These are phyloP conservation scores for Akanthomyces uredinophilus DNA, from an alignment of 2,329 filamentous ascomycete species.

Conservation along the genomic window DNA sequence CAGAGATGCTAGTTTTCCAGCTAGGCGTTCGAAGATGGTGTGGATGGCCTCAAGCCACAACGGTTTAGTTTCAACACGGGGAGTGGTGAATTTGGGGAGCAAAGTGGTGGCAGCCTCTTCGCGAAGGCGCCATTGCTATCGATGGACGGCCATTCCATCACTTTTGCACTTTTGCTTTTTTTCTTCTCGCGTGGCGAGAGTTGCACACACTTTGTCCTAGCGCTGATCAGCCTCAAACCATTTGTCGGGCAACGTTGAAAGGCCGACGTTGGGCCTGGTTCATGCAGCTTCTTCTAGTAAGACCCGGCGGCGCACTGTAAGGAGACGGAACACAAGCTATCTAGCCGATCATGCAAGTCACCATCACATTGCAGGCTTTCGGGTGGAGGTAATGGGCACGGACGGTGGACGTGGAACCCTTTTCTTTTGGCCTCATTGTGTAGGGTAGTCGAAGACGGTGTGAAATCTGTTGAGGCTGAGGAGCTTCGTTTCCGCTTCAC, in stretches of 20 bases:
- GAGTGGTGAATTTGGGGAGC: neutral
- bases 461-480: neutral
- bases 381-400: conserved; percentile 1
- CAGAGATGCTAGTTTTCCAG: conserved; percentile 2
- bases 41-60: conserved; percentile 13
- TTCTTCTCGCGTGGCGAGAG: neutral
- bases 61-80: conserved; percentile 4
- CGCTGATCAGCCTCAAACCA: neutral
- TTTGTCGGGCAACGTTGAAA: neutral
- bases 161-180: conserved; percentile 7
- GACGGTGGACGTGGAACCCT: neutral
- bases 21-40: conserved; percentile 9
- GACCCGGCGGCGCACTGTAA: neutral
- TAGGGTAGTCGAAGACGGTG: conserved; percentile 10
- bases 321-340: neutral
- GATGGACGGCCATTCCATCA: neutral
- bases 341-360: conserved; percentile 12
- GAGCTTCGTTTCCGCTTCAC: neutral
- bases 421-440: neutral
- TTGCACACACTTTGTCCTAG: neutral
- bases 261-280: neutral
- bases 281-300: neutral
- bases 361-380: neutral
- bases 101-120: neutral
- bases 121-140: neutral